Evolutionary conservation across 2,329 filamentous ascomycete species (phyloP).

Genomic region (Fusarium humuli): DNA sequence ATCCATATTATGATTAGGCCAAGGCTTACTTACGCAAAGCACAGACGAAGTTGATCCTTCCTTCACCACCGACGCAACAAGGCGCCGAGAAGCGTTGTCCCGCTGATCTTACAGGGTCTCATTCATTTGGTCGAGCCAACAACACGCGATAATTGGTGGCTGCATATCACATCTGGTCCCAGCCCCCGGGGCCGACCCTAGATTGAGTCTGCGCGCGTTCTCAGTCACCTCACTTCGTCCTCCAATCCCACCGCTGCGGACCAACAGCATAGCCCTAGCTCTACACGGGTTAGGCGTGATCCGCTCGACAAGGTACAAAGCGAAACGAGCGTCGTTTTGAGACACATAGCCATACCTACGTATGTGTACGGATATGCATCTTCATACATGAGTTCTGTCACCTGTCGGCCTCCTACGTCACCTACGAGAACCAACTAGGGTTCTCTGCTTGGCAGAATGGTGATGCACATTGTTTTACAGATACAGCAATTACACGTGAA

Average conservation of each 20-base stretch:
- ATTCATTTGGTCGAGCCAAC: slow-evolving; percentile 33
- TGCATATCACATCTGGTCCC: slow-evolving; percentile 35
- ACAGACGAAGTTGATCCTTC: slow-evolving; percentile 25
- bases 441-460: background rate
- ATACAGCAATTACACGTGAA: background rate
- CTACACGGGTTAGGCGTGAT: slow-evolving; percentile 18
- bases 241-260: slow-evolving; percentile 36
- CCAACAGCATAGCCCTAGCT: slow-evolving; percentile 39
- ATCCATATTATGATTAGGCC: slow-evolving; percentile 19
- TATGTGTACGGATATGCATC: background rate
- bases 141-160: slow-evolving; percentile 25
- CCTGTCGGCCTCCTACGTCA: slow-evolving; percentile 21
- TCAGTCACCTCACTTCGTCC: slow-evolving; percentile 27
- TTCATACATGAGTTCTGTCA: slow-evolving; percentile 22
- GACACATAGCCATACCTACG: slow-evolving; percentile 21
- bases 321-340: slow-evolving; percentile 36
- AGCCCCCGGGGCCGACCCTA: slow-evolving; percentile 43
- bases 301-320: slow-evolving; percentile 26
- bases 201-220: slow-evolving; percentile 24
- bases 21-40: slow-evolving; percentile 15
- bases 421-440: background rate
- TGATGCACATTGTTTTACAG: background rate
- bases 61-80: slow-evolving; percentile 34
- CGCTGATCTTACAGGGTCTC: slow-evolving; percentile 36
- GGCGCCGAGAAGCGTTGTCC: slow-evolving; percentile 29